Base-by-base conservation (phyloP, 495 filamentous ascomycete species). In the Aspergillus diversus region DNA sequence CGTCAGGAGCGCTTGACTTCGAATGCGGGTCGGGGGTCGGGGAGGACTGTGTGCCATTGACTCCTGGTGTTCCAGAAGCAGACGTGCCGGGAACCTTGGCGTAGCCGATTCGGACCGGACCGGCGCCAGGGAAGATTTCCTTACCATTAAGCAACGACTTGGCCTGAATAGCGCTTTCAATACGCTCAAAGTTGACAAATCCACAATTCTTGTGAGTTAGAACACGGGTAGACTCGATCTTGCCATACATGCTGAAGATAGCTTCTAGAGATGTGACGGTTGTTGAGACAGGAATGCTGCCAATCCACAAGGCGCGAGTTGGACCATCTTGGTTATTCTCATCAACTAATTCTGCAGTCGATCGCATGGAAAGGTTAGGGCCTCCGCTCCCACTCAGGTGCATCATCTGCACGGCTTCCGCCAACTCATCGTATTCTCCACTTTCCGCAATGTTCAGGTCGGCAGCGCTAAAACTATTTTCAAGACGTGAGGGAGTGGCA, bases 151-250 rank as follows among this genome's bases (percentile, higher is more conserved):
- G 88, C 70, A 87, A 81, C 17, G 86, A 86, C 70, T 91, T 96
- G 5, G 95, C 96, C 58, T 90, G 85, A 33, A 97, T 90, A 51
- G 95, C 96, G 70, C 91, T 96, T 35, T 97, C 91, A 31, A 93
- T 73, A 65, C 85, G 86, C 77, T 97, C 92, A 67, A 97, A 99
- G 75, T 99, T 99, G 71, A 99, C 93, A 68, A 99, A 99, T 6
- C 95, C 95, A 73, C 95, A 99, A 71, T 96, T 98, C 85, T 99
- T 99, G 81, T 99, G 95, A 12, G 95, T 97, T 64, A 99, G 81
- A 13, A 99, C 96, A 61, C 95, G 84, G 39, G 92, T 93, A 15
- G 94, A 97, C 66, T 93, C 87, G 68, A 99, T 96, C 27, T 90
- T 88, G 15, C 95, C 95, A 66, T 95, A 96, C 49, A 88, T 79